phyloP scores from a whole-genome alignment of 225 moss, liverwort and hornwort species.

The Lunularia cruciata region DNA sequence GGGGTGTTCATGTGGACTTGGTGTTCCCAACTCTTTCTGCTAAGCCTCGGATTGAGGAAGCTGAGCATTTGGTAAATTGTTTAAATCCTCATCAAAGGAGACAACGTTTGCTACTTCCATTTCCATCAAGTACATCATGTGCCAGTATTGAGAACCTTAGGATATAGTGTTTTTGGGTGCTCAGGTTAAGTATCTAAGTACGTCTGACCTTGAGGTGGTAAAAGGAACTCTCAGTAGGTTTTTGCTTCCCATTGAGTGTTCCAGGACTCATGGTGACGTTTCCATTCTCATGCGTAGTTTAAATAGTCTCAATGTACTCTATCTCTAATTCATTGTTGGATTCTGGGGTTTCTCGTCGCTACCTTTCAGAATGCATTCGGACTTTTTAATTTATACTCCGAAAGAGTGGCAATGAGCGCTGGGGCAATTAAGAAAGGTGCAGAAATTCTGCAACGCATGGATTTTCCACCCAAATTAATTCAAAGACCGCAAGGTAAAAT shows the following conservation, averaged over 20 bases:
- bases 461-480: conserved; percentile 80
- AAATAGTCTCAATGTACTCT: too few species aligned
- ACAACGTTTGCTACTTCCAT: neutral
- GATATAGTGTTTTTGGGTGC: too few species aligned
- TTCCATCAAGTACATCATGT: too few species aligned
- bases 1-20: conserved; percentile 71
- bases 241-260: too few species aligned
- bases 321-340: too few species aligned
- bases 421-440: conserved; percentile 61
- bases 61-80: conserved; percentile 72
- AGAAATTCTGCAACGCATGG: conserved; percentile 66
- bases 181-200: too few species aligned
- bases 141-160: too few species aligned
- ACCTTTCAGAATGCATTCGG: conserved; percentile 73
- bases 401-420: conserved; percentile 74
- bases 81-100: neutral
- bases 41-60: conserved; percentile 88
- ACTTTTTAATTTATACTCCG: conserved; percentile 81
- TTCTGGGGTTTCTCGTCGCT: too few species aligned
- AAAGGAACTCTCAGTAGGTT: too few species aligned
- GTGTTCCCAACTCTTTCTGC: conserved; percentile 65
- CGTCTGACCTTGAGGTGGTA: too few species aligned
- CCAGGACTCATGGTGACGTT: too few species aligned
- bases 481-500: conserved; percentile 84
- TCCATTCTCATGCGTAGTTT: too few species aligned